Evolutionary conservation across 495 filamentous ascomycete species (phyloP).

Genomic region (Aspergillus olivimuriae): DNA sequence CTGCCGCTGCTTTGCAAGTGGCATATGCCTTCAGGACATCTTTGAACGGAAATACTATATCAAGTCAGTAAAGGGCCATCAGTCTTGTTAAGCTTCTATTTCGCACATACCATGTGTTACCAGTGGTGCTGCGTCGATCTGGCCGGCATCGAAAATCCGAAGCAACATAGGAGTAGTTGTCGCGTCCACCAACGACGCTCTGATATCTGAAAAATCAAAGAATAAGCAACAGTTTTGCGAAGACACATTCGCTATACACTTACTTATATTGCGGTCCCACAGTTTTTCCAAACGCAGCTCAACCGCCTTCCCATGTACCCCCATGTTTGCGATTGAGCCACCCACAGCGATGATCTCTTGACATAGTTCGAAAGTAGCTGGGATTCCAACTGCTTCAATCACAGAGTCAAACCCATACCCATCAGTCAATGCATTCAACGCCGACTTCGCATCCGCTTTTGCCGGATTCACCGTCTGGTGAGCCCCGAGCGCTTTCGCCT

Average conservation of each 20-base stretch:
- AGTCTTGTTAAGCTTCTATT: too few relatives aligned
- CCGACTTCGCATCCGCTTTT: conserved; percentile 18
- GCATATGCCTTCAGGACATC: not conserved
- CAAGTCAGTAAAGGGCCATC: not conserved
- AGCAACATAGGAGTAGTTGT: conserved; percentile 38
- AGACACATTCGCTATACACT: not conserved
- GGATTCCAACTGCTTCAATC: conserved; percentile 49
- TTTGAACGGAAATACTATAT: not conserved
- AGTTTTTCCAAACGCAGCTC: conserved; percentile 37
- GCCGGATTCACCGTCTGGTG: conserved; percentile 24
- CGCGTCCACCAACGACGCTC: conserved; percentile 38
- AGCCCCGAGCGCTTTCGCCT: conserved; percentile 39
- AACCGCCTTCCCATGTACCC: conserved; percentile 41
- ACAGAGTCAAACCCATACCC: conserved; percentile 45
- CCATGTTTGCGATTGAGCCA: conserved; percentile 47
- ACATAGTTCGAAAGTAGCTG: conserved; percentile 37
- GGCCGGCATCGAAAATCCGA: conserved; percentile 27
- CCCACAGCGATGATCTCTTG: conserved; percentile 45
- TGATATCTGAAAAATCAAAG: conserved; percentile 26
- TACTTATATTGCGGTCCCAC: conserved; percentile 41
- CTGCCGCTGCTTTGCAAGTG: not conserved
- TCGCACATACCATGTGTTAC: conserved; percentile 2
- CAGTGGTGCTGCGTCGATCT: conserved; percentile 7
- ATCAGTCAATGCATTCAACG: conserved; percentile 32
- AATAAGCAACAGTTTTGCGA: not conserved